Evolutionary conservation across 2,329 filamentous ascomycete species (phyloP).

Genomic region (Lecanicillium sp.): DNA sequence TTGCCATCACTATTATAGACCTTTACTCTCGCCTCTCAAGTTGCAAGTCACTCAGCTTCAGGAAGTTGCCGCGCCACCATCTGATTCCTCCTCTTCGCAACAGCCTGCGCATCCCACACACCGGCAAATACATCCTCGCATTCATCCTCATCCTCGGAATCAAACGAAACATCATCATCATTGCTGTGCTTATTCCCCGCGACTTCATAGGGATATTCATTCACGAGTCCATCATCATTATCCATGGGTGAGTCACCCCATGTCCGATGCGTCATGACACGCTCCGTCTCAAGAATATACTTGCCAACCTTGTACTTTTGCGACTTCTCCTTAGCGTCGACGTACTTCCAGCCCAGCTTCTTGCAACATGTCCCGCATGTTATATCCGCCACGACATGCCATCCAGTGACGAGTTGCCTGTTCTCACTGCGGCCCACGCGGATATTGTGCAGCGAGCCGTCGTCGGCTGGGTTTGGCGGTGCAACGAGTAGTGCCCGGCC

Average conservation of each 20-base stretch:
- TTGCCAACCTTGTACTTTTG: conserved; percentile 63
- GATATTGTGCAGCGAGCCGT: conserved; percentile 39
- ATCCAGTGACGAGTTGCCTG: conserved; percentile 52
- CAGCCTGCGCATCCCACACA: conserved; percentile 47
- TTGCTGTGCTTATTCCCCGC: background rate
- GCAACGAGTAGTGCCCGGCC: conserved; percentile 56
- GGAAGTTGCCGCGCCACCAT: conserved; percentile 16
- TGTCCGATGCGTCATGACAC: conserved; percentile 40
- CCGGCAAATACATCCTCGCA: conserved; percentile 59
- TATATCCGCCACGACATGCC: conserved; percentile 57
- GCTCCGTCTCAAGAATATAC: conserved; percentile 56
- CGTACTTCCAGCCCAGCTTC: conserved; percentile 61
- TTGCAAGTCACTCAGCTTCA: background rate
- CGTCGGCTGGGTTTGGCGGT: conserved; percentile 17
- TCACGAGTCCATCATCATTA: conserved; percentile 7
- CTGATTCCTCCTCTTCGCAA: conserved; percentile 35
- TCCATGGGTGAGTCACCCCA: conserved; percentile 40
- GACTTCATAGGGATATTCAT: conserved; percentile 8
- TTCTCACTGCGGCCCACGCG: conserved; percentile 44
- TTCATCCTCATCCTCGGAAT: conserved; percentile 58
- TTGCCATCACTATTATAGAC: no score
- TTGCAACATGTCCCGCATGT: conserved; percentile 45
- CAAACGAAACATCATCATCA: conserved; percentile 39
- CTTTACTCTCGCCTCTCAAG: no score
- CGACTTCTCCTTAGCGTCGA: conserved; percentile 48